Percentiles rank a stretch among this genome's conserved stretches.
phyloP scores from a whole-genome alignment of 2,329 filamentous ascomycete genomes.

The Neopestalotiopsis sp. region DNA sequence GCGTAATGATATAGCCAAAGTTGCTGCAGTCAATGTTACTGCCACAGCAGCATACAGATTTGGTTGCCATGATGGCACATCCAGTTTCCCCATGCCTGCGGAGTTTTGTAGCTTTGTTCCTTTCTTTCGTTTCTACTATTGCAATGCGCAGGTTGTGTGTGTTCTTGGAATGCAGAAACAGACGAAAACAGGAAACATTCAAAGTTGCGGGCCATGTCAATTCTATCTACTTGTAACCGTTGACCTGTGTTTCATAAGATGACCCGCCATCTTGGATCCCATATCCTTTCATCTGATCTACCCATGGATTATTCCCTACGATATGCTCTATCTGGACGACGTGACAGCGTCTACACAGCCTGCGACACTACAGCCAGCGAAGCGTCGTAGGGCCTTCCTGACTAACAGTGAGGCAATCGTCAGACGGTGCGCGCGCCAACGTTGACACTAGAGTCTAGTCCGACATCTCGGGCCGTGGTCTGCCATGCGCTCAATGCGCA shows the following conservation, averaged over 20 bases:
- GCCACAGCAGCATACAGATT: slow-evolving; percentile 11
- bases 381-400: not conserved
- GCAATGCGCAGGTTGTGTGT: not conserved
- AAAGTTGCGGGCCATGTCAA: not conserved
- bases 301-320: not conserved
- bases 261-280: not conserved
- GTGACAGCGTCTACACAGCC: not conserved
- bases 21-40: slow-evolving; percentile 11
- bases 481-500: not conserved
- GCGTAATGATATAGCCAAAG: slow-evolving; percentile 8
- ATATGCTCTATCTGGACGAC: not conserved
- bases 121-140: not conserved
- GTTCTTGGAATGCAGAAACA: not conserved
- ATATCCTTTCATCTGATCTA: not conserved
- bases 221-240: not conserved
- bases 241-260: not conserved
- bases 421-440: not conserved
- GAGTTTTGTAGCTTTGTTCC: not conserved
- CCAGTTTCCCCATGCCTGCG: not conserved
- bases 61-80: slow-evolving; percentile 3
- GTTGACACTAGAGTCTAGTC: not conserved
- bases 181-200: not conserved
- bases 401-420: not conserved
- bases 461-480: not conserved
- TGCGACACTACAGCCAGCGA: not conserved